phyloP scores from a whole-genome alignment of 352 stramenopile genomes.

The Phytopythium chamaehyphon region DNA sequence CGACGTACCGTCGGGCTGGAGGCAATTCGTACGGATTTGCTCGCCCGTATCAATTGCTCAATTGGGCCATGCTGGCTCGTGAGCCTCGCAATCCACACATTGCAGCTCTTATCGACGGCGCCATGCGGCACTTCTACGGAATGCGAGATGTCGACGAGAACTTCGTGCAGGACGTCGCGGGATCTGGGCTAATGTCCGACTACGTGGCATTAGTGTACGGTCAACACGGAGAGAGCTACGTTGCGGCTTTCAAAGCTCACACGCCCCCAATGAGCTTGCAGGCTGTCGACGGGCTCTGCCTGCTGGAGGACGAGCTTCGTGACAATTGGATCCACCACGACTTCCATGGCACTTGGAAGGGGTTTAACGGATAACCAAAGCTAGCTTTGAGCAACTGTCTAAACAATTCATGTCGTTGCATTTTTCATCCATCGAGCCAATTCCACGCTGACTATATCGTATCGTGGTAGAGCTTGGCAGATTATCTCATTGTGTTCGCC shows the following conservation, averaged over 20 bases:
- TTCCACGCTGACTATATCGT: no score
- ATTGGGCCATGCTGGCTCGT: slow-evolving; percentile 12
- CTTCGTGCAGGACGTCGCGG: slow-evolving; percentile 10
- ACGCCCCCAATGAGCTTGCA: not conserved
- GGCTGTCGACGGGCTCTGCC: slow-evolving; percentile 8
- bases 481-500: no score
- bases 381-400: no score
- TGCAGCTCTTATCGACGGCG: slow-evolving; percentile 7
- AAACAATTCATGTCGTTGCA: no score
- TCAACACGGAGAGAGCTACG: slow-evolving; percentile 2
- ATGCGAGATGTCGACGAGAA: slow-evolving; percentile 13
- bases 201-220: slow-evolving; percentile 16
- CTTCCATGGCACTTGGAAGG: no score
- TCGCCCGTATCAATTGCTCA: slow-evolving; percentile 16
- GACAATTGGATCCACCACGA: slow-evolving; percentile 3
- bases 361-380: no score
- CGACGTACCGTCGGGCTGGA: slow-evolving; percentile 2
- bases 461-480: no score
- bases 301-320: slow-evolving; percentile 3
- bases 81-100: slow-evolving; percentile 10
- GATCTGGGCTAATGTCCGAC: slow-evolving; percentile 13
- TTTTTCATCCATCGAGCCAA: no score
- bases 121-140: slow-evolving; percentile 15
- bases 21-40: slow-evolving; percentile 5
- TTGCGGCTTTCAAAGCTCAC: not conserved